Conservation (phyloP, 495 filamentous ascomycete genomes). For the Umbilicaria muhlenbergii region DNA sequence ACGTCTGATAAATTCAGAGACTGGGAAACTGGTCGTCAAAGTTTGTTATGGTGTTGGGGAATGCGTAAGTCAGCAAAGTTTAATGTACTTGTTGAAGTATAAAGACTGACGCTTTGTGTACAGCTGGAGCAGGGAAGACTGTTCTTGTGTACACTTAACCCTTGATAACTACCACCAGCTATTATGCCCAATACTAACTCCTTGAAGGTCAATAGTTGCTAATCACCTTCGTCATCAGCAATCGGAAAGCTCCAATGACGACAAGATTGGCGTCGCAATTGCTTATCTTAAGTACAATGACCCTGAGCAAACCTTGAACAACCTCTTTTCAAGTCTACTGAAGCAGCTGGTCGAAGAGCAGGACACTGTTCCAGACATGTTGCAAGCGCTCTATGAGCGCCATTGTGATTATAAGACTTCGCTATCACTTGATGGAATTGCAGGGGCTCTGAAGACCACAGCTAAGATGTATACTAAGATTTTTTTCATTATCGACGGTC, state of each 20-base stretch:
- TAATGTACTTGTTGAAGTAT: too few relatives aligned
- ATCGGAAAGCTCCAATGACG: background rate
- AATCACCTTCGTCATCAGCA: constrained; percentile 9
- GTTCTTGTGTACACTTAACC: background rate
- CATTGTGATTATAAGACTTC: constrained; percentile 8
- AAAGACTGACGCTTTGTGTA: too few relatives aligned
- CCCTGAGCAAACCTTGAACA: constrained; percentile 18
- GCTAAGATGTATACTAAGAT: constrained; percentile 2
- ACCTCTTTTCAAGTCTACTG: constrained; percentile 21
- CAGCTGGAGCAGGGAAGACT: constrained; percentile 3
- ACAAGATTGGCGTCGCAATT: constrained; percentile 20
- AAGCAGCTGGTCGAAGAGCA: constrained; percentile 21
- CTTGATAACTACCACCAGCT: too few relatives aligned
- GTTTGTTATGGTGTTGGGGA: background rate
- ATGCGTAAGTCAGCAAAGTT: background rate
- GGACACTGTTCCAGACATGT: constrained; percentile 9
- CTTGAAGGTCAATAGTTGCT: constrained; percentile 10
- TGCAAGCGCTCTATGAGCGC: constrained; percentile 14
- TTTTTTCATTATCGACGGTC: constrained; percentile 30
- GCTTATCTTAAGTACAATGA: constrained; percentile 25
- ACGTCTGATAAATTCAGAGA: background rate
- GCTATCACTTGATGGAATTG: too few relatives aligned
- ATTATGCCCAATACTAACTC: too few relatives aligned
- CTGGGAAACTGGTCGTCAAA: background rate
- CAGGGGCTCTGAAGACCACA: too few relatives aligned